Evolutionary conservation across 306 rosid species (phyloP).

Genomic region (Inga laurina): DNA sequence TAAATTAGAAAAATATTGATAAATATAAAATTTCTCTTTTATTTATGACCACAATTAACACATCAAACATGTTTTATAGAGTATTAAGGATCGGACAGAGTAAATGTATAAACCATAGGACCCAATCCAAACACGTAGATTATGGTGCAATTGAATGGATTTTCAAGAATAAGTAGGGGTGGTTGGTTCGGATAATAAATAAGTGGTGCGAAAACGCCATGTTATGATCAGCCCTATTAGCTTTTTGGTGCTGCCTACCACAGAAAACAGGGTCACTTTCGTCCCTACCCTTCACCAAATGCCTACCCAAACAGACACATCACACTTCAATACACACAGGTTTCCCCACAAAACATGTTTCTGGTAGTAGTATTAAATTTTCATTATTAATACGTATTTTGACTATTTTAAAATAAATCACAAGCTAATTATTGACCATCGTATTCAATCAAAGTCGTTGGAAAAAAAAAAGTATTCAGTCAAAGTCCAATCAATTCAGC

Average conservation of each 20-base stretch:
- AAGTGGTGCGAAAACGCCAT: not conserved
- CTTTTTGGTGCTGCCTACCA: not conserved
- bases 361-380: too few species aligned
- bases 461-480: too few species aligned
- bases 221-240: not conserved
- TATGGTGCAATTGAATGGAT: not conserved
- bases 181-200: not conserved
- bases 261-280: not conserved
- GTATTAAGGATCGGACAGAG: too few species aligned
- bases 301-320: not conserved
- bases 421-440: not conserved
- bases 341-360: conserved; percentile 7
- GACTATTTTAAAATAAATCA: too few species aligned
- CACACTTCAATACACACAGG: not conserved
- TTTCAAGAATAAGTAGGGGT: not conserved
- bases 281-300: not conserved
- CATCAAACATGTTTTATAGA: too few species aligned
- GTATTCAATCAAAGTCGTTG: not conserved
- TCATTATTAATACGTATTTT: too few species aligned
- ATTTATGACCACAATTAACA: too few species aligned
- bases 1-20: too few species aligned
- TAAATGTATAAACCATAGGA: not conserved
- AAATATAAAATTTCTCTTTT: too few species aligned
- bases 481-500: not conserved
- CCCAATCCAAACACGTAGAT: not conserved